These are phyloP conservation scores for Coemansia biformis DNA, from an alignment of 192 early-diverging fungal genomes.

Conservation along the genomic window DNA sequence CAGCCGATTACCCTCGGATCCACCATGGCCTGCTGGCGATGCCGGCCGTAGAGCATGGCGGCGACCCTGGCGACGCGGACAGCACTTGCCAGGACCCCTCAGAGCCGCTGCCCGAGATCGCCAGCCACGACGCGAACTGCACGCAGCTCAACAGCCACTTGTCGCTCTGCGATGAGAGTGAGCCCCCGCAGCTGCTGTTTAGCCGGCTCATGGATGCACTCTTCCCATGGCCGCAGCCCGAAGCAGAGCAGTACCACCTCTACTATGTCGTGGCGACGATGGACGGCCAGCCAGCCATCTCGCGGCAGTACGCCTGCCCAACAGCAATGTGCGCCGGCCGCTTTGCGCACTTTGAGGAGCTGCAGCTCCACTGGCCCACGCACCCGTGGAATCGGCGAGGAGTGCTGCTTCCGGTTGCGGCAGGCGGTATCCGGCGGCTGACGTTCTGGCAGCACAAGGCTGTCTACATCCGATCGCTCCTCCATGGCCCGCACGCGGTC, in stretches of 20 bases:
- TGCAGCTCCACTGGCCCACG: conserved; percentile 23
- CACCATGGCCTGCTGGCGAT: too few relatives aligned
- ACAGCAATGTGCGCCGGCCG: conserved; percentile 17
- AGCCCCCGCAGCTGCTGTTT: conserved; percentile 2
- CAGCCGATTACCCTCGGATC: neutral
- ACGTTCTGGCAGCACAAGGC: conserved; percentile 40
- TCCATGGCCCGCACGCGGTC: conserved; percentile 14
- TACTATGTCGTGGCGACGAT: conserved; percentile 33
- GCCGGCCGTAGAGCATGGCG: too few relatives aligned
- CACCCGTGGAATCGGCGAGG: conserved; percentile 41
- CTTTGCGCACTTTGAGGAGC: conserved; percentile 14
- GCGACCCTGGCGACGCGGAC: too few relatives aligned
- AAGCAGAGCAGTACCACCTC: conserved; percentile 13
- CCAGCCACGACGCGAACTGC: too few relatives aligned
- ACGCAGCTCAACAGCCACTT: too few relatives aligned
- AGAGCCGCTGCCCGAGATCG: too few relatives aligned
- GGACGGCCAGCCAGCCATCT: conserved; percentile 21
- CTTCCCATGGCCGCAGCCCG: conserved; percentile 11
- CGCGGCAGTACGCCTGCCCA: conserved; percentile 20
- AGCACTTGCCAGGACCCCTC: too few relatives aligned
- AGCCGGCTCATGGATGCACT: conserved; percentile 18
- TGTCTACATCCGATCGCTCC: conserved; percentile 18
- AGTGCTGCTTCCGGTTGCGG: conserved; percentile 22
- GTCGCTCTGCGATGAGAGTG: too few relatives aligned
- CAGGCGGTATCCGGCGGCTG: conserved; percentile 28